phyloP scores from a whole-genome alignment of 2,329 filamentous ascomycete genomes.

The Fusarium citri region DNA sequence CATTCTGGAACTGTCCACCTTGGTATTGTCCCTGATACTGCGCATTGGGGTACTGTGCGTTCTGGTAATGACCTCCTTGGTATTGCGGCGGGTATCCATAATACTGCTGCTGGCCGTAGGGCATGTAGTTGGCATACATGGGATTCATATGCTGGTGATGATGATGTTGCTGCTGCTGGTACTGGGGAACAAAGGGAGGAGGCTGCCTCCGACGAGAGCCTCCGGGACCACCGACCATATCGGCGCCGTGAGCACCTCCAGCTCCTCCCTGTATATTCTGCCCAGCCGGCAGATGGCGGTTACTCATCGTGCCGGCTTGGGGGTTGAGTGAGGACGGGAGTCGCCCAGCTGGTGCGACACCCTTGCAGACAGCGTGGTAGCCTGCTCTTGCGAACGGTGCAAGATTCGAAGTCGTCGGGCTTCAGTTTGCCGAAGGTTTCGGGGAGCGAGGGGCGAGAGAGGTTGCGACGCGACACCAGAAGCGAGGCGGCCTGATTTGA shows the following conservation, averaged over 20 bases:
- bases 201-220: conserved; percentile 55
- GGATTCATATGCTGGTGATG: conserved; percentile 57
- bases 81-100: conserved; percentile 71
- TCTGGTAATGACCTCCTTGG: conserved; percentile 46
- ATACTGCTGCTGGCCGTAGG: conserved; percentile 59
- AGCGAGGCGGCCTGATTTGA: conserved; percentile 22
- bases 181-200: conserved; percentile 54
- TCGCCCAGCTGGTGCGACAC: conserved; percentile 52
- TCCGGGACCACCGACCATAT: conserved; percentile 52
- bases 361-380: conserved; percentile 40
- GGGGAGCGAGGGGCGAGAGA: conserved; percentile 10
- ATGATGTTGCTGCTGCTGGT: conserved; percentile 52
- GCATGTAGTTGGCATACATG: conserved; percentile 65
- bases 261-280: conserved; percentile 67
- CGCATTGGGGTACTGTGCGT: conserved; percentile 39
- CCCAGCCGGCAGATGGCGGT: conserved; percentile 81
- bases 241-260: conserved; percentile 50
- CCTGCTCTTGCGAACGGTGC: conserved; percentile 30
- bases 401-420: conserved; percentile 23
- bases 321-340: conserved; percentile 52
- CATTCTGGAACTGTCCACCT: conserved; percentile 56
- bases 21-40: conserved; percentile 43
- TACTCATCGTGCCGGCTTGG: conserved; percentile 82
- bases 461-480: conserved; percentile 42
- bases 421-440: conserved; percentile 41